These are phyloP conservation scores for Phytophthora tubulina DNA, from an alignment of 352 stramenopile genomes.

Conservation along the genomic window DNA sequence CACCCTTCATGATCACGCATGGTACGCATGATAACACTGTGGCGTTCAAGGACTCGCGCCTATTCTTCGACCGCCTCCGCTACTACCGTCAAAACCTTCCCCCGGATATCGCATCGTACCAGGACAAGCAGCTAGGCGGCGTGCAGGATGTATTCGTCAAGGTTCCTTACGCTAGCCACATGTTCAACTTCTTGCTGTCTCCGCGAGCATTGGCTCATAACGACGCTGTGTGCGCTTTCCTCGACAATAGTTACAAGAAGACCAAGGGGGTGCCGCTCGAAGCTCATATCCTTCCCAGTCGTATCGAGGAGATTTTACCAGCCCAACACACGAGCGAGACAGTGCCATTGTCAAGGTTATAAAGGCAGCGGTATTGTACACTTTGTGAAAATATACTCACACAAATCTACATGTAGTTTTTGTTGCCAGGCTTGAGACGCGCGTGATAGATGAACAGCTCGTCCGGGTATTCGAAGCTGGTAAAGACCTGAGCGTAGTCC, in stretches of 20 bases:
- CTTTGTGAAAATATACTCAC: slow-evolving; percentile 28
- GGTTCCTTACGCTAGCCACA: slow-evolving; percentile 62
- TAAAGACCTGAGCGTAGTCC: slow-evolving; percentile 36
- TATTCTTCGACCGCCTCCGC: slow-evolving; percentile 68
- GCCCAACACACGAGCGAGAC: not conserved
- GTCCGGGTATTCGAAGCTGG: slow-evolving; percentile 48
- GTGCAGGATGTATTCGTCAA: slow-evolving; percentile 69
- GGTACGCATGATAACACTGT: slow-evolving; percentile 71
- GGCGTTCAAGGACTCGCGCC: slow-evolving; percentile 57
- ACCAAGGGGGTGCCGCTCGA: slow-evolving; percentile 46
- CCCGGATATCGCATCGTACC: slow-evolving; percentile 24
- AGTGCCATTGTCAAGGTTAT: slow-evolving; percentile 36
- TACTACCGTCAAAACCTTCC: slow-evolving; percentile 47
- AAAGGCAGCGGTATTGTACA: slow-evolving; percentile 20
- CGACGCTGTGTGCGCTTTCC: slow-evolving; percentile 66
- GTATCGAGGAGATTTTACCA: slow-evolving; percentile 7
- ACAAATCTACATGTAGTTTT: slow-evolving; percentile 14
- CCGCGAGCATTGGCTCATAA: slow-evolving; percentile 60
- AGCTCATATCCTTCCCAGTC: slow-evolving; percentile 30
- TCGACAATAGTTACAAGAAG: slow-evolving; percentile 63
- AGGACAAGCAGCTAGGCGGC: slow-evolving; percentile 36
- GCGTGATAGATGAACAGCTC: slow-evolving; percentile 61
- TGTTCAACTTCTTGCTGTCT: slow-evolving; percentile 72
- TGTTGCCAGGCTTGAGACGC: slow-evolving; percentile 27
- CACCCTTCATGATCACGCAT: slow-evolving; percentile 69